A percentile compares a stretch with the other conserved stretches of the same genome.
phyloP scores from a whole-genome alignment of 2,329 filamentous ascomycete genomes.

The Aspergillus texensis region DNA sequence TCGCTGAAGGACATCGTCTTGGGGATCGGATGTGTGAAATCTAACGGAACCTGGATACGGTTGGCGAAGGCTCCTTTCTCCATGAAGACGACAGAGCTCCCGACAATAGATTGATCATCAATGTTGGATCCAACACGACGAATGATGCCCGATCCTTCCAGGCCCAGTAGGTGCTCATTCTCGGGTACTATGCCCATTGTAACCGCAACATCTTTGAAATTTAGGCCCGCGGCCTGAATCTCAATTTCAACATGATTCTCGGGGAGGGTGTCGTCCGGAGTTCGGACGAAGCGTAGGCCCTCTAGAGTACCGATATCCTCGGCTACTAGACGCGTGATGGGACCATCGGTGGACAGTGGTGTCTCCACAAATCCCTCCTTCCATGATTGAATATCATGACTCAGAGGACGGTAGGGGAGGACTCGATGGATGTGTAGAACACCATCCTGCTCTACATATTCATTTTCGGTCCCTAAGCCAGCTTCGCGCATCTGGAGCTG shows the following conservation, averaged over 20 bases:
- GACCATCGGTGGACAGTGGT: neutral
- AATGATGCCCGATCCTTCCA: conserved; percentile 47
- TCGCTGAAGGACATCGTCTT: conserved; percentile 29
- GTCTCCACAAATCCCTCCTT: neutral
- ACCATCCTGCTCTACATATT: conserved; percentile 18
- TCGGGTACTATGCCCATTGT: conserved; percentile 24
- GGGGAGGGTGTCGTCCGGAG: conserved; percentile 1
- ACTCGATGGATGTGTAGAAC: conserved; percentile 15
- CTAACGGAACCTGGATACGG: conserved; percentile 7
- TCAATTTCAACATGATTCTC: conserved; percentile 29
- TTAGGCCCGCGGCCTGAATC: conserved; percentile 21
- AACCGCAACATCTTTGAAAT: conserved; percentile 23
- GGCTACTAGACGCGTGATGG: conserved; percentile 5
- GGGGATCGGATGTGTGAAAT: conserved; percentile 26
- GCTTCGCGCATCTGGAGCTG: neutral
- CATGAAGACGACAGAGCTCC: conserved; percentile 36
- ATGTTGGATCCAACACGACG: conserved; percentile 32
- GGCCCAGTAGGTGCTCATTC: conserved; percentile 43
- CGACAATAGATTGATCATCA: conserved; percentile 35
- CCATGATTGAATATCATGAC: neutral
- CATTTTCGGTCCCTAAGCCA: conserved; percentile 12
- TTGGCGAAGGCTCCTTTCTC: conserved; percentile 13
- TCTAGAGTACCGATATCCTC: conserved; percentile 15
- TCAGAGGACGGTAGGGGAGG: neutral
- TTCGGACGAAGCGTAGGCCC: conserved; percentile 12